A percentile compares a stretch with the other conserved stretches of the same genome.
phyloP scores from a whole-genome alignment of 2,329 filamentous ascomycete species.

The Trichoderma cornu-damae region DNA sequence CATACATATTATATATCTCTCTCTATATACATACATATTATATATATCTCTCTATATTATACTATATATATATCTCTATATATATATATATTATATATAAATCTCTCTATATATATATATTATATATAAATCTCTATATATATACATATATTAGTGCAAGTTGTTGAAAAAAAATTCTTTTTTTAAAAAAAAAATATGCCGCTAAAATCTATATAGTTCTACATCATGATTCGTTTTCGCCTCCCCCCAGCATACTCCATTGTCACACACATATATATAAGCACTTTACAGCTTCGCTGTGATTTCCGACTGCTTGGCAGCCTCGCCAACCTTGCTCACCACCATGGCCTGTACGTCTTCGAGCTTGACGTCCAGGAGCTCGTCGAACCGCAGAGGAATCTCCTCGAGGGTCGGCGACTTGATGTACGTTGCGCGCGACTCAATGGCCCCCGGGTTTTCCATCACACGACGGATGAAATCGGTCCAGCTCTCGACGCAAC shows the following conservation, averaged over 20 bases:
- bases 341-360: conserved; percentile 41
- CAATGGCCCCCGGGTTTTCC: conserved; percentile 31
- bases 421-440: conserved; percentile 42
- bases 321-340: conserved; percentile 21
- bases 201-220: not conserved
- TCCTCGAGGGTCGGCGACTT: conserved; percentile 50
- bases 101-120: no score
- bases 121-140: no score
- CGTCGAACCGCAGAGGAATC: conserved; percentile 38
- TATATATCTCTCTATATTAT: no score
- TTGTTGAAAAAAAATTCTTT: no score
- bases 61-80: no score
- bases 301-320: not conserved
- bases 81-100: no score
- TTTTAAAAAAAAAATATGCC: not conserved
- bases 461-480: conserved; percentile 48
- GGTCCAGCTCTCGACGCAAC: conserved; percentile 53
- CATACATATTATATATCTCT: no score
- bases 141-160: no score
- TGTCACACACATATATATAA: no score
- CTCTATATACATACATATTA: no score
- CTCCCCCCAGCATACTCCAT: no score
- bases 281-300: not conserved
- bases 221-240: not conserved
- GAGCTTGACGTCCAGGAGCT: conserved; percentile 40